Percentiles rank a stretch among this genome's conserved stretches.
phyloP scores from a whole-genome alignment of 768 basidiomycete genomes.

The Termitomyces sp. region DNA sequence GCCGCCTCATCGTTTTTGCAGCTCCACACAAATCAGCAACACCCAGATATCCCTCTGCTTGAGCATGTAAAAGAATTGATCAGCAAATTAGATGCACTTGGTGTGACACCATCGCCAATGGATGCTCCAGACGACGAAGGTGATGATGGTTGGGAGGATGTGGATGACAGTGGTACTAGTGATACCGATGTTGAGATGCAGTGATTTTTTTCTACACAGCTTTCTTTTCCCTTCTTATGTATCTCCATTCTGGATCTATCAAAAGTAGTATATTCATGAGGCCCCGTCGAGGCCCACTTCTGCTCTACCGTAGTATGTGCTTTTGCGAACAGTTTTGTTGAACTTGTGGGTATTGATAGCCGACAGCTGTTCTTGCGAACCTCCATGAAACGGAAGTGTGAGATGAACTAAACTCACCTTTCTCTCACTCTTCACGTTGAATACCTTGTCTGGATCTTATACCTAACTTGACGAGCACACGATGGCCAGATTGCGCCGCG shows the following conservation, averaged over 20 bases:
- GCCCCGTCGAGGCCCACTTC: background rate
- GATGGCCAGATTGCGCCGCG: constrained; percentile 46
- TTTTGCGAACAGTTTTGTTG: background rate
- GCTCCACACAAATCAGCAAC: constrained; percentile 67
- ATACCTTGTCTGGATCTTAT: background rate
- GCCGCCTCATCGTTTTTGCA: constrained; percentile 21
- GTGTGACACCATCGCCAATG: constrained; percentile 56
- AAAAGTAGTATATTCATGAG: constrained; percentile 27
- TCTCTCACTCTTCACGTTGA: background rate
- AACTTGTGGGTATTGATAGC: background rate
- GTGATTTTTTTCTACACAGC: constrained; percentile 18
- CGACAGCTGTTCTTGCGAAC: background rate
- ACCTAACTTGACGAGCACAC: constrained; percentile 8
- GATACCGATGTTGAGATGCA: constrained; percentile 57
- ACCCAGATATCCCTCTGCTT: constrained; percentile 72
- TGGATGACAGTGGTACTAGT: constrained; percentile 50
- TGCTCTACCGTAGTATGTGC: no score
- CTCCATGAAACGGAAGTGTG: constrained; percentile 1
- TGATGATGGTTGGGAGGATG: constrained; percentile 56
- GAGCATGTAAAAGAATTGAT: constrained; percentile 76
- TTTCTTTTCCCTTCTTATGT: background rate
- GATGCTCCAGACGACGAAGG: constrained; percentile 51
- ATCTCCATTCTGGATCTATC: background rate
- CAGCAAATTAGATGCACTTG: constrained; percentile 56
- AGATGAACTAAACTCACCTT: constrained; percentile 10